phyloP scores from a whole-genome alignment of 208 protist genomes.

The Tritrichomonas foetus region DNA sequence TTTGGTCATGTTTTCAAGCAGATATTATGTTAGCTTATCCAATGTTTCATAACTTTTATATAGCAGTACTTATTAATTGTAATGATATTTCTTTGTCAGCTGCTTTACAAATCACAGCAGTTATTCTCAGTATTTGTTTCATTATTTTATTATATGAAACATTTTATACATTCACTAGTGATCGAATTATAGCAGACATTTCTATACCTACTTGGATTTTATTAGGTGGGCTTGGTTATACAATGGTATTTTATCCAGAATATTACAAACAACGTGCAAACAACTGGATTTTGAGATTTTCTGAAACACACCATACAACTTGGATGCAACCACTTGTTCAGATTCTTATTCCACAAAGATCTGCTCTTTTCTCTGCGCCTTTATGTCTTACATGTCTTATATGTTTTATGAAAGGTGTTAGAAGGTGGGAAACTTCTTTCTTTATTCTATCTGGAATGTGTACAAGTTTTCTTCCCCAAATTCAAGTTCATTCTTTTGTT shows the following conservation, averaged over 20 bases:
- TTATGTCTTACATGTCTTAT: background rate
- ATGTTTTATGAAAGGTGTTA: background rate
- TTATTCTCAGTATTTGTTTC: background rate
- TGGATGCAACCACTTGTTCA: background rate
- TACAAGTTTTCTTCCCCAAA: background rate
- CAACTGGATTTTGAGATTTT: background rate
- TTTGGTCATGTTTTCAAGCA: background rate
- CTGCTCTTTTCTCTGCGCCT: background rate
- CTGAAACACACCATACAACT: no score
- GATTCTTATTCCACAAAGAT: background rate
- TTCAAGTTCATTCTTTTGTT: slow-evolving; percentile 33
- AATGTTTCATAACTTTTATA: background rate
- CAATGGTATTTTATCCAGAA: background rate
- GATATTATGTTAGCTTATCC: background rate
- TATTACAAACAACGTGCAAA: background rate
- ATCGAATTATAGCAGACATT: background rate
- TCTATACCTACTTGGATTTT: background rate
- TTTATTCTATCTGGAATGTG: background rate
- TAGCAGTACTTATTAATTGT: background rate
- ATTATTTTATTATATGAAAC: background rate
- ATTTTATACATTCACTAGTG: background rate
- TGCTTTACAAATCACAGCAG: background rate
- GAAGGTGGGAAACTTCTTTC: background rate
- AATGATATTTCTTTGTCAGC: background rate
- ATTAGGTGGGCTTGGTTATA: background rate